These are phyloP conservation scores for Candida ascalaphidarum DNA, from an alignment of 805 yeast species.

Conservation along the genomic window DNA sequence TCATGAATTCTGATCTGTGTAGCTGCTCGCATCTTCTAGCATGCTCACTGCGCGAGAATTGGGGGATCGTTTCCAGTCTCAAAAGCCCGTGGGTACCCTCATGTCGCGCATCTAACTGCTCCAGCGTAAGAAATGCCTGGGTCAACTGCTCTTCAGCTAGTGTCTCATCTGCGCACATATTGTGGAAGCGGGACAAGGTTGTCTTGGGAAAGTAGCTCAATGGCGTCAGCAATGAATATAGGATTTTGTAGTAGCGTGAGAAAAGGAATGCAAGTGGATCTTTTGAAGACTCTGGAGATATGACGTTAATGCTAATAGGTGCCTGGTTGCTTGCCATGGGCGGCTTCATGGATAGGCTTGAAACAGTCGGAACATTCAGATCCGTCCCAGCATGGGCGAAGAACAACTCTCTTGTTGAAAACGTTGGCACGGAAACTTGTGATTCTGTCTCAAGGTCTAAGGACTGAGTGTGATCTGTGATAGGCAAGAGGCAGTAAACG, in stretches of 20 bases:
- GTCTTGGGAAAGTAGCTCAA: slow-evolving; percentile 41
- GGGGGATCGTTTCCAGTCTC: slow-evolving; percentile 7
- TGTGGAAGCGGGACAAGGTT: slow-evolving; percentile 36
- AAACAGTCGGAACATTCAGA: too few species aligned
- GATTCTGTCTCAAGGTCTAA: too few species aligned
- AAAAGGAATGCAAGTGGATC: slow-evolving; percentile 23
- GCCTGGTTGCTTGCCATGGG: too few species aligned
- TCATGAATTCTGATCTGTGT: slow-evolving; percentile 12
- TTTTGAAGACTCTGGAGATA: slow-evolving; percentile 9
- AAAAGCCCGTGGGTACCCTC: slow-evolving; percentile 19
- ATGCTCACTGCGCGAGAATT: too few species aligned
- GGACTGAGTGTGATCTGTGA: too few species aligned
- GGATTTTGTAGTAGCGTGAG: slow-evolving; percentile 24
- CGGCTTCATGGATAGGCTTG: slow-evolving; percentile 11
- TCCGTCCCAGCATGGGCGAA: too few species aligned
- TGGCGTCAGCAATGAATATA: slow-evolving; percentile 32
- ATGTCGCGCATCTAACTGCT: slow-evolving; percentile 36
- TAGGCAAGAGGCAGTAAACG: too few species aligned
- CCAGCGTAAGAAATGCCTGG: slow-evolving; percentile 23
- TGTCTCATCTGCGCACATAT: too few species aligned
- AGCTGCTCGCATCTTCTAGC: too few species aligned
- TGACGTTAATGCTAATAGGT: too few species aligned
- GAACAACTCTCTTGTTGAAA: too few species aligned
- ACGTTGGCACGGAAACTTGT: too few species aligned
- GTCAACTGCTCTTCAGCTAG: slow-evolving; percentile 17